Evolutionary conservation across 176 grass and related monocot genomes (phyloP).

Genomic region (Ensete ventricosum): DNA sequence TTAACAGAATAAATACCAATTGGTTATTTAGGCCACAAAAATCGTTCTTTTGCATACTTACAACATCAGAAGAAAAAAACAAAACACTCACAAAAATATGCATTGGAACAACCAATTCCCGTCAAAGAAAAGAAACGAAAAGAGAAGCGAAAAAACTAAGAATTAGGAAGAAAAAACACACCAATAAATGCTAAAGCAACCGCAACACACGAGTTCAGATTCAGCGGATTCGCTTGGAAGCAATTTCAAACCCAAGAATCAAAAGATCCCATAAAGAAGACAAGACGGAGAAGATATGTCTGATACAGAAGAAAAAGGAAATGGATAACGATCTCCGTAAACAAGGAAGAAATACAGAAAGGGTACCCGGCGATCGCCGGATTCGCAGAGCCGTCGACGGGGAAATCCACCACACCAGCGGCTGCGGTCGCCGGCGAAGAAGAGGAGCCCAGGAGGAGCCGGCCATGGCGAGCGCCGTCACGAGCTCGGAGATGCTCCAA

Average conservation of each 20-base stretch:
- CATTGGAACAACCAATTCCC: too few species aligned
- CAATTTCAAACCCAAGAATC: not conserved
- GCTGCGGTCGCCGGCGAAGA: conserved; percentile 5
- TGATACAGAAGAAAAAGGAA: not conserved
- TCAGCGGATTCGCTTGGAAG: not conserved
- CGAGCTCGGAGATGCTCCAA: conserved; percentile 57
- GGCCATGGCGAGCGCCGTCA: conserved; percentile 47
- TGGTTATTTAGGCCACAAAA: too few species aligned
- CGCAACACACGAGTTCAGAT: not conserved
- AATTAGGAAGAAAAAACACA: not conserved
- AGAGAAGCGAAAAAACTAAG: not conserved
- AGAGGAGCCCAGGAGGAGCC: conserved; percentile 31
- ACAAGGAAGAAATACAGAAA: not conserved
- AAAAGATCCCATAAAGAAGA: too few species aligned
- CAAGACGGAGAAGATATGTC: too few species aligned
- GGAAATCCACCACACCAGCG: conserved; percentile 69
- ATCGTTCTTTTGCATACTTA: too few species aligned
- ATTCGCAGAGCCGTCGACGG: conserved; percentile 82
- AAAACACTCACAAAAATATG: too few species aligned
- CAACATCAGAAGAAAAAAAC: too few species aligned
- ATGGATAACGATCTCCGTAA: not conserved
- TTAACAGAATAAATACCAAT: too few species aligned
- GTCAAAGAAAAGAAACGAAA: too few species aligned
- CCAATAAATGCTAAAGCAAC: not conserved
- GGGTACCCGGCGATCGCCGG: conserved; percentile 79